Base-by-base conservation (phyloP, 2,329 filamentous ascomycete species). In the Exutisphaerella laricina region DNA sequence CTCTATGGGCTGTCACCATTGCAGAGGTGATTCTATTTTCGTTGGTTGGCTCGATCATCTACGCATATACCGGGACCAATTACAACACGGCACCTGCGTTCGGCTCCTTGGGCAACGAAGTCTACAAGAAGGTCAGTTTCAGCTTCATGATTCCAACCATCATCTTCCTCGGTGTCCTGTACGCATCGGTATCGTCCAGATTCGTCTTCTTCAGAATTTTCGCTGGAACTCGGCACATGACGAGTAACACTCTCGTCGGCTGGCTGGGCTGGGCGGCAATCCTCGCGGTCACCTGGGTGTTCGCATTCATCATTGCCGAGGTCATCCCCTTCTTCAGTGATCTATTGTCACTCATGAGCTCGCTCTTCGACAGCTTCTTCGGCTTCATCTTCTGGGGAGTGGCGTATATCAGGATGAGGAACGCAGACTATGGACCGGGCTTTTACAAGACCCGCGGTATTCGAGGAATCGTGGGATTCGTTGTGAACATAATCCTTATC, bases 351-450 rank as follows among this genome's bases (percentile, higher is more conserved):
- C 71, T 88, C 48, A 85, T 88, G 82, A 85, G 81, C n/a, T 87
- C 87, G 3, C 76, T 95, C 1, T 95, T 95, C 60, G 88, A 95
- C 67, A 90, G 85, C 41, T 90, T 88, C 74, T 90, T 90, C 58
- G 89, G 89, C 17, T 96, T 95, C 72, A 94, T 95, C 60, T 96
- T 95, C 72, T 96, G 85, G 85, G 85, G 84, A 9, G 76, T 87
- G 1, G 85, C 85, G 1, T 90, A 87, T 60, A 77, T 88, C 58
- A 77, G 84, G 43, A 86, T 90, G 84, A 75, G 84, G 35, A 69
- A 69, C 14, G 82, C 77, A 1, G 82, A 86, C 50, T 73, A 78
- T 25, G 72, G 74, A 5, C 60, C 73, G 2, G 66, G 70, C 1
- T 72, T 77, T 22, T 72, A 75, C 38, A 74, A 70, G 49, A 68